Conservation (phyloP, 1,284 basidiomycete genomes). For the Tremellales sp. region DNA sequence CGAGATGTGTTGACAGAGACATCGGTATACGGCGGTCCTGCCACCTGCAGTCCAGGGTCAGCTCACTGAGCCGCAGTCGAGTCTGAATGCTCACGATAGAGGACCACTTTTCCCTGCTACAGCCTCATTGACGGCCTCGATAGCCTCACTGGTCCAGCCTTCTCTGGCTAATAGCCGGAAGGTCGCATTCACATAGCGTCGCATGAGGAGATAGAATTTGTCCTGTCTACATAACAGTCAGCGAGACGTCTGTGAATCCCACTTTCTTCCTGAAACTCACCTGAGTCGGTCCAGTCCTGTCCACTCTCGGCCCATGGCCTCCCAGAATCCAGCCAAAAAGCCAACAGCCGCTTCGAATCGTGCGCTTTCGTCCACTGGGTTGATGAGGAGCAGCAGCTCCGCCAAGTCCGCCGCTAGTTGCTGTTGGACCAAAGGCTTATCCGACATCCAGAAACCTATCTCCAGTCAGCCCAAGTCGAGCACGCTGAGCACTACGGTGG, state of each 20-base stretch:
- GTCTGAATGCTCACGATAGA: conserved; percentile 63
- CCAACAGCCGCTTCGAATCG: conserved; percentile 57
- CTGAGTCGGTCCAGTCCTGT: conserved; percentile 81
- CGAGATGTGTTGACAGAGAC: conserved; percentile 77
- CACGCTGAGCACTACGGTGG: no score
- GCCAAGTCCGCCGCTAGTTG: conserved; percentile 80
- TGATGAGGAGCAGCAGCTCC: conserved; percentile 68
- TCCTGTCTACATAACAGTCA: conserved; percentile 56
- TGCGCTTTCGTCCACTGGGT: conserved; percentile 38
- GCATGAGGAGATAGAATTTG: conserved; percentile 94
- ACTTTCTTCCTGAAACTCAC: conserved; percentile 49
- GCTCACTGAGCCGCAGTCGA: not conserved
- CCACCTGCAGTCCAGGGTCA: conserved; percentile 52
- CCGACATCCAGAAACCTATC: conserved; percentile 99
- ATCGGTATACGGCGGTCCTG: conserved; percentile 69
- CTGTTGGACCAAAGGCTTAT: conserved; percentile 96
- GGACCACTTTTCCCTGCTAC: conserved; percentile 63
- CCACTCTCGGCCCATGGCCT: conserved; percentile 84
- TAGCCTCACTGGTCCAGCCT: conserved; percentile 61
- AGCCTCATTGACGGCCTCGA: conserved; percentile 64
- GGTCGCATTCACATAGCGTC: conserved; percentile 78
- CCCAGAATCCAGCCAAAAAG: conserved; percentile 89
- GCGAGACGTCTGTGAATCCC: not conserved
- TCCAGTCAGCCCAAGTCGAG: not conserved
- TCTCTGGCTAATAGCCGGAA: conserved; percentile 71